phyloP scores from a whole-genome alignment of 2,329 filamentous ascomycete genomes.

The Huntiella omanensis region DNA sequence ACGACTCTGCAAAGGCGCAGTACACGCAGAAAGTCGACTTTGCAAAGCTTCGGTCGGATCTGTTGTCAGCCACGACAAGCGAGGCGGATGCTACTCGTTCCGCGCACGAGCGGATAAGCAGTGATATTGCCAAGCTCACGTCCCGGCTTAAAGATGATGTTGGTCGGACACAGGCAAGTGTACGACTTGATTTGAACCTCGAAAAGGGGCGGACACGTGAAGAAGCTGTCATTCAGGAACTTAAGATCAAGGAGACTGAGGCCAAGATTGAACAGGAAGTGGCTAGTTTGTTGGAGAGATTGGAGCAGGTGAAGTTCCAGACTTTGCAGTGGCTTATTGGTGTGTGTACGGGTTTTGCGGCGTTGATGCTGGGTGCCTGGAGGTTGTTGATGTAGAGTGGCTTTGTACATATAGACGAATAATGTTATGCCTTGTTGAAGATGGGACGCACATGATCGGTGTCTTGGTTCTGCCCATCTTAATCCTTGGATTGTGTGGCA shows the following conservation, averaged over 20 bases:
- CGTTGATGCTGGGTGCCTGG: constrained; percentile 50
- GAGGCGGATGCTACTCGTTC: constrained; percentile 76
- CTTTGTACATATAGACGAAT: too few relatives aligned
- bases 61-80: constrained; percentile 77
- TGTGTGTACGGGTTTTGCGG: constrained; percentile 50
- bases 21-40: constrained; percentile 92
- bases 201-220: constrained; percentile 94
- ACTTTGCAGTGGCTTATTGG: constrained; percentile 97
- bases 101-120: constrained; percentile 79
- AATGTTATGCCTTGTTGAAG: too few relatives aligned
- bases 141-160: constrained; percentile 84
- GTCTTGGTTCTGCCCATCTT: too few relatives aligned
- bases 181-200: constrained; percentile 79
- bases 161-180: constrained; percentile 78
- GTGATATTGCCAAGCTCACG: constrained; percentile 87
- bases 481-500: too few relatives aligned
- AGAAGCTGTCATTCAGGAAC: constrained; percentile 87
- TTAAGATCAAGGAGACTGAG: constrained; percentile 98
- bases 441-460: too few relatives aligned
- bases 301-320: constrained; percentile 95
- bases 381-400: constrained; percentile 40
- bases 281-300: constrained; percentile 69
- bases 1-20: constrained; percentile 69
- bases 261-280: constrained; percentile 97
- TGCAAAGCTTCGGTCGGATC: constrained; percentile 84